phyloP scores from a whole-genome alignment of 1,139 yeast genomes.

The Hemisphaericaspora lyxosophila region DNA sequence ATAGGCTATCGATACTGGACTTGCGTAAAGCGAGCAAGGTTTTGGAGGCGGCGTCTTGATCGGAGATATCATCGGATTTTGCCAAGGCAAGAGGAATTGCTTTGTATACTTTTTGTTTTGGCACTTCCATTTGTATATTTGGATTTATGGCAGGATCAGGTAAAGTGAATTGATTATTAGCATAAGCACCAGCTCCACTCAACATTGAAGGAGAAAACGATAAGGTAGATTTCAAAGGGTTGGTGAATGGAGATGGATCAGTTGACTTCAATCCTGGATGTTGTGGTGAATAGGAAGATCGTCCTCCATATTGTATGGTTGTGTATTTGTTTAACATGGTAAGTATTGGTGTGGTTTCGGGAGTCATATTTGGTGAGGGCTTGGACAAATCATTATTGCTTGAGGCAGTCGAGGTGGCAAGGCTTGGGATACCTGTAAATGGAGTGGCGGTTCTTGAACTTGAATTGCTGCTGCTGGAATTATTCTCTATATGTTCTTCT shows the following conservation, averaged over 20 bases:
- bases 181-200: slow-evolving; percentile 1
- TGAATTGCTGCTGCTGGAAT: slow-evolving; percentile 11
- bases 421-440: background rate
- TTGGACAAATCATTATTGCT: slow-evolving; percentile 17
- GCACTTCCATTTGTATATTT: slow-evolving; percentile 19
- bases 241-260: slow-evolving; percentile 26
- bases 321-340: slow-evolving; percentile 28
- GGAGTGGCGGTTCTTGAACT: slow-evolving; percentile 8
- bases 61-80: slow-evolving; percentile 7
- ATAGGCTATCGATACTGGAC: slow-evolving; percentile 42
- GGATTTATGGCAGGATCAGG: slow-evolving; percentile 43
- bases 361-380: slow-evolving; percentile 46
- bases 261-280: slow-evolving; percentile 16
- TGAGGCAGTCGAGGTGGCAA: slow-evolving; percentile 7
- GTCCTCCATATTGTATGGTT: background rate
- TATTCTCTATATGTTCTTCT: slow-evolving; percentile 11
- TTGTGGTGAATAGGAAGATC: slow-evolving; percentile 16
- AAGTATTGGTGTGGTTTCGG: slow-evolving; percentile 41
- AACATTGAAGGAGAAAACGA: slow-evolving; percentile 10
- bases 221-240: slow-evolving; percentile 20
- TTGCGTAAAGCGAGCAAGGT: slow-evolving; percentile 45
- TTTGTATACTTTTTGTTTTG: slow-evolving; percentile 27
- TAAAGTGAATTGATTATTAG: slow-evolving; percentile 25
- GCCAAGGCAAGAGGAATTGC: slow-evolving; percentile 11
- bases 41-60: slow-evolving; percentile 40